These are phyloP conservation scores for Nymphaea thermarum DNA, from an alignment of 164 flowering plant species.

Conservation along the genomic window DNA sequence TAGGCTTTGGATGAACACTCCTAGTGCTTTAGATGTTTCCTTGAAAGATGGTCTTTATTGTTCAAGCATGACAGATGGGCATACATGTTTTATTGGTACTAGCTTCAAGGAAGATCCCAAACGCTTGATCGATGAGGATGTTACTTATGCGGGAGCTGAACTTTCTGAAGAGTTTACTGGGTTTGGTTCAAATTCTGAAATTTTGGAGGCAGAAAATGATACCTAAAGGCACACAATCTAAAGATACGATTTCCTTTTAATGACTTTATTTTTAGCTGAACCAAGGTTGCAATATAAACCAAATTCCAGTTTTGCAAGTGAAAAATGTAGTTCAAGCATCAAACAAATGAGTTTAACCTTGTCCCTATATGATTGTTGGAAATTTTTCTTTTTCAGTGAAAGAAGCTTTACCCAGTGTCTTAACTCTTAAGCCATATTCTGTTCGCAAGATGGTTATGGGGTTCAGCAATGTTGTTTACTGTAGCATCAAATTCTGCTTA, in stretches of 20 bases:
- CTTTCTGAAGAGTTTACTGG: background rate
- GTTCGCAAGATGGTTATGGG: too few relatives aligned
- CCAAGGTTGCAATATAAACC: too few relatives aligned
- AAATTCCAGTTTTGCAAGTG: background rate
- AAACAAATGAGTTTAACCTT: background rate
- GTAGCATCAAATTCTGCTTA: too few relatives aligned
- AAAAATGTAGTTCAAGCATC: background rate
- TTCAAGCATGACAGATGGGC: background rate
- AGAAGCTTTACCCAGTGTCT: too few relatives aligned
- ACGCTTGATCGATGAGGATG: background rate
- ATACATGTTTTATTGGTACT: background rate
- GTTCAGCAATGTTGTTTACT: too few relatives aligned
- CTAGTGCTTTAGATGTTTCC: constrained; percentile 79
- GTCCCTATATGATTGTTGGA: too few relatives aligned
- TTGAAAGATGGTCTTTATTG: constrained; percentile 78
- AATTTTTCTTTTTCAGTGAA: too few relatives aligned
- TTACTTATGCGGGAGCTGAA: background rate
- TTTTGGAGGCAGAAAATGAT: background rate
- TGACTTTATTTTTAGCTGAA: too few relatives aligned
- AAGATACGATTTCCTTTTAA: background rate
- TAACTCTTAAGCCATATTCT: too few relatives aligned
- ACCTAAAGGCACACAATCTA: background rate
- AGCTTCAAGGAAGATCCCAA: background rate
- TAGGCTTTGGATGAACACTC: constrained; percentile 56
- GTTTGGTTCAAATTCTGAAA: background rate